A percentile compares a stretch with the other conserved stretches of the same genome.
Evolutionary conservation across 2,329 filamentous ascomycete species (phyloP).

Genomic region (Fusarium sp.): DNA sequence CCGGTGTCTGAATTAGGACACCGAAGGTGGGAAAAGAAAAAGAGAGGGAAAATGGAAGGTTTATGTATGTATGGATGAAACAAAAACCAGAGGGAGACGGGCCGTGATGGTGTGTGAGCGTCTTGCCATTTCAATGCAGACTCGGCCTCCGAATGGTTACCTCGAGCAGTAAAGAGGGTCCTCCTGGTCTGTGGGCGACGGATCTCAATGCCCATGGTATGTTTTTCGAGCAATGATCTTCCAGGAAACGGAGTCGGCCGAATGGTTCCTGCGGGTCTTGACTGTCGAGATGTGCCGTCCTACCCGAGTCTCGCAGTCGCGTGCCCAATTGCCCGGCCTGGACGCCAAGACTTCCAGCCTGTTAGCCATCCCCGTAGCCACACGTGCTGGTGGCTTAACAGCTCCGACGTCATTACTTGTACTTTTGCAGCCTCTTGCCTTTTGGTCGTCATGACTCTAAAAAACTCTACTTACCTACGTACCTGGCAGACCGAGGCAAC

Average conservation of each 20-base stretch:
- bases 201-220: slow-evolving; percentile 18
- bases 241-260: slow-evolving; percentile 30
- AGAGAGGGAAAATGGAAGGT: neutral
- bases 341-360: neutral
- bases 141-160: slow-evolving; percentile 8
- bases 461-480: neutral
- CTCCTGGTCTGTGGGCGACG: neutral
- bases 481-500: neutral
- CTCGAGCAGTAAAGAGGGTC: slow-evolving; percentile 3
- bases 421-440: neutral
- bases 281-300: slow-evolving; percentile 34
- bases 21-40: slow-evolving; percentile 14
- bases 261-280: slow-evolving; percentile 31
- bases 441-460: neutral
- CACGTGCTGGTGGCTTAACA: slow-evolving; percentile 25
- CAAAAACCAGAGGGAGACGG: slow-evolving; percentile 18
- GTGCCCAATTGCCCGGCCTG: slow-evolving; percentile 21
- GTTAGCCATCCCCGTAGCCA: slow-evolving; percentile 9
- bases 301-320: slow-evolving; percentile 31
- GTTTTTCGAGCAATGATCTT: slow-evolving; percentile 31
- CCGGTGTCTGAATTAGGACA: slow-evolving; percentile 35
- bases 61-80: slow-evolving; percentile 6
- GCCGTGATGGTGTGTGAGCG: slow-evolving; percentile 17
- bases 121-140: neutral
- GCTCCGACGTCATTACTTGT: slow-evolving; percentile 9